Percentiles rank a stretch among this genome's conserved stretches.
phyloP scores from a whole-genome alignment of 495 filamentous ascomycete genomes.

The Talaromyces liani region DNA sequence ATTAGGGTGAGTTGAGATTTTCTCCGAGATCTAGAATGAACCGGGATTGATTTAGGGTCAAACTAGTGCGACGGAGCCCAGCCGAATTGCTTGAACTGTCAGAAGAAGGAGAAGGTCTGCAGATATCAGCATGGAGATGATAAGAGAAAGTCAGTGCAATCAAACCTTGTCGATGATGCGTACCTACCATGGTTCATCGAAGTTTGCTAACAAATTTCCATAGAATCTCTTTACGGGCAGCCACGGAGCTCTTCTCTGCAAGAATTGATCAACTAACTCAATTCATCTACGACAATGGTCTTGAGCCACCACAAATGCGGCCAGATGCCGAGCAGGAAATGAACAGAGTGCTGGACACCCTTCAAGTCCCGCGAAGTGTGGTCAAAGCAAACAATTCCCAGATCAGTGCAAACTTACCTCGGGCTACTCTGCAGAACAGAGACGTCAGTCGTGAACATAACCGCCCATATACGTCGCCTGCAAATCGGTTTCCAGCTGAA shows the following conservation, averaged over 20 bases:
- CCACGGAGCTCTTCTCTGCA: slow-evolving; percentile 40
- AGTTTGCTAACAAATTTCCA: not conserved
- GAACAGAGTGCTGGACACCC: slow-evolving; percentile 36
- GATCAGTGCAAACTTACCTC: not conserved
- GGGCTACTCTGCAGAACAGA: not conserved
- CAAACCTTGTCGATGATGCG: not conserved
- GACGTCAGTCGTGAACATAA: not conserved
- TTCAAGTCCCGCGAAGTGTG: slow-evolving; percentile 32
- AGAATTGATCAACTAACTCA: slow-evolving; percentile 39
- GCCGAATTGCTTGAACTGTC: slow-evolving; percentile 40
- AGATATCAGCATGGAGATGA: slow-evolving; percentile 44
- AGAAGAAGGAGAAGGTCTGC: slow-evolving; percentile 39
- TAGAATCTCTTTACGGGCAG: slow-evolving; percentile 41
- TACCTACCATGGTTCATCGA: not conserved
- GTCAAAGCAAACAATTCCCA: slow-evolving; percentile 9
- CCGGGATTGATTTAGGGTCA: not conserved
- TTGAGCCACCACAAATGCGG: slow-evolving; percentile 34
- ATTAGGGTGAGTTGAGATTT: slow-evolving; percentile 28
- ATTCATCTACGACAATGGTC: slow-evolving; percentile 37
- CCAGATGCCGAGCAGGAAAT: slow-evolving; percentile 38
- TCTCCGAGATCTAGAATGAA: slow-evolving; percentile 5
- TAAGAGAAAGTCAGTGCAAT: slow-evolving; percentile 32
- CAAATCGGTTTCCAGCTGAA: not conserved
- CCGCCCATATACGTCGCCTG: not conserved
- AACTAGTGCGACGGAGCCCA: slow-evolving; percentile 38